These are phyloP conservation scores for Myriosclerotinia scirpicola DNA, from an alignment of 2,329 filamentous ascomycete species.

Conservation along the genomic window DNA sequence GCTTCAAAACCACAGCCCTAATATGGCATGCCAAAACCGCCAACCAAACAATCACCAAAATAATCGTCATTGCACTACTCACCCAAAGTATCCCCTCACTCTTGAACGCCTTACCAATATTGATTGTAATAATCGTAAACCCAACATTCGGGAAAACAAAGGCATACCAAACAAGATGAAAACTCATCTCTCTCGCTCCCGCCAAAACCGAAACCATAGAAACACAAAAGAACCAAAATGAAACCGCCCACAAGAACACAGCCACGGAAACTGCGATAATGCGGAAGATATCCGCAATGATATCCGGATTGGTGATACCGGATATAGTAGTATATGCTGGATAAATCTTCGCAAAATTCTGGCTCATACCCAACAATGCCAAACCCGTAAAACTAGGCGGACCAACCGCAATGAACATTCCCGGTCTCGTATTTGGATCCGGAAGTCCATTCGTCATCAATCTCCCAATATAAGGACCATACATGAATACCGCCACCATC, in stretches of 20 bases:
- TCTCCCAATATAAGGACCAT: conserved; percentile 67
- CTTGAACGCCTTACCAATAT: conserved; percentile 51
- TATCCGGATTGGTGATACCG: conserved; percentile 43
- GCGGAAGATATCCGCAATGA: conserved; percentile 43
- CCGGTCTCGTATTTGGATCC: conserved; percentile 61
- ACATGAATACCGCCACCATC: conserved; percentile 68
- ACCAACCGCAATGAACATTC: conserved; percentile 73
- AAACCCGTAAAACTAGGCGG: conserved; percentile 70
- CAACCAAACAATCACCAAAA: conserved; percentile 42
- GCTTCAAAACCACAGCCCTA: conserved; percentile 37
- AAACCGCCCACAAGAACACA: conserved; percentile 64
- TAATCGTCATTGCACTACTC: conserved; percentile 50
- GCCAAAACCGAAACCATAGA: conserved; percentile 42
- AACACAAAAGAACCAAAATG: conserved; percentile 55
- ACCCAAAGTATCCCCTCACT: conserved; percentile 51
- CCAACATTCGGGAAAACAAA: conserved; percentile 63
- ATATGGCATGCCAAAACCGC: conserved; percentile 36
- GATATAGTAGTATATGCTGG: conserved; percentile 35
- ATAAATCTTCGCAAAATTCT: conserved; percentile 46
- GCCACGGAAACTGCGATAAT: conserved; percentile 45
- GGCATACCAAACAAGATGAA: conserved; percentile 64
- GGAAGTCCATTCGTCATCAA: conserved; percentile 62
- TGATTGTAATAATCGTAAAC: conserved; percentile 57
- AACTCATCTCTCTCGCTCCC: conserved; percentile 48
- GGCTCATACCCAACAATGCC: conserved; percentile 67